These are phyloP conservation scores for Verticillium dahliae DNA, from an alignment of 2,329 filamentous ascomycete species.

Conservation along the genomic window DNA sequence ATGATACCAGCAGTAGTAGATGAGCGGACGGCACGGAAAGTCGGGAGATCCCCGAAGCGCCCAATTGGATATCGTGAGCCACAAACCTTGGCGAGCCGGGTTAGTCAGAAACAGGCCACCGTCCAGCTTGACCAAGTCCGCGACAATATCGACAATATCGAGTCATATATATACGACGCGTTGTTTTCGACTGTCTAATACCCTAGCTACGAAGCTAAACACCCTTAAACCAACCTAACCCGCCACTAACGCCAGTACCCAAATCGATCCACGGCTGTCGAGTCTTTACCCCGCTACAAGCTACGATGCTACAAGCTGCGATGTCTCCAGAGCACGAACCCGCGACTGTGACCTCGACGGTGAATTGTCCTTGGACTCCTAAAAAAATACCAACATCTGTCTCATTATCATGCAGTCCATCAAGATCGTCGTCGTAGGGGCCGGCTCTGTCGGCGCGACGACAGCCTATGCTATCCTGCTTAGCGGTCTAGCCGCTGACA, in stretches of 20 bases:
- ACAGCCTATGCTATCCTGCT: constrained; percentile 18
- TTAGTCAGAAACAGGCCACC: neutral
- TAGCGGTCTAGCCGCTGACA: constrained; percentile 17
- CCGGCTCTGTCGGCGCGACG: constrained; percentile 22
- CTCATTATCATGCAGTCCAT: constrained; percentile 11
- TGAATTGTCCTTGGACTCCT: neutral
- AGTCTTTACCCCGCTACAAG: neutral
- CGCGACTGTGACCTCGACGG: neutral
- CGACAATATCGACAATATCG: neutral
- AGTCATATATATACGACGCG: neutral
- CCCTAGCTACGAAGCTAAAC: neutral
- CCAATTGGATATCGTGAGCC: neutral
- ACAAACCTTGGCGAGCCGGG: neutral
- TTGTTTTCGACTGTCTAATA: neutral
- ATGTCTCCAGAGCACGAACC: neutral
- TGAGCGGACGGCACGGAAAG: too few relatives aligned
- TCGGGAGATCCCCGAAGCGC: neutral
- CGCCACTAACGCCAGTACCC: neutral
- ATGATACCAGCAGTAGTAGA: too few relatives aligned
- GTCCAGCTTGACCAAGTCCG: neutral
- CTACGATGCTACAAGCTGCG: neutral
- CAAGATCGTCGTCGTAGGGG: constrained; percentile 16
- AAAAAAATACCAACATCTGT: neutral
- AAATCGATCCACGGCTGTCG: neutral
- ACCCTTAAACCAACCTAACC: neutral